These are phyloP conservation scores for Blastobotrys illinoisensis DNA, from an alignment of 1,139 yeast genomes.

Conservation along the genomic window DNA sequence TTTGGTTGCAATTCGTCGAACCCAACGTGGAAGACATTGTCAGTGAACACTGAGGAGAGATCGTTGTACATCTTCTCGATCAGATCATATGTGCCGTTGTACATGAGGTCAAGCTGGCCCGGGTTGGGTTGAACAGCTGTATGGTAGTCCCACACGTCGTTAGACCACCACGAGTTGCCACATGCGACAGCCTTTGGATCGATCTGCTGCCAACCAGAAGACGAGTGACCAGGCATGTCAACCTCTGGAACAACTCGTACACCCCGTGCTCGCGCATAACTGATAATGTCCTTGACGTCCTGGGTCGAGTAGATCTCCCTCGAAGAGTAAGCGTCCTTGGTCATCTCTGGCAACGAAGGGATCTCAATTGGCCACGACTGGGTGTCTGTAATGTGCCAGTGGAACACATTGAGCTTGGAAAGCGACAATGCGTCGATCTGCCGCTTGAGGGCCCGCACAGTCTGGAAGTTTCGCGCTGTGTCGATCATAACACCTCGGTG, in stretches of 20 bases:
- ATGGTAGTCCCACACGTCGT: conserved; percentile 21
- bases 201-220: conserved; percentile 41
- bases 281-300: conserved; percentile 35
- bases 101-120: conserved; percentile 38
- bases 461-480: conserved; percentile 40
- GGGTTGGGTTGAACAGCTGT: conserved; percentile 40
- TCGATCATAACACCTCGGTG: conserved; percentile 46
- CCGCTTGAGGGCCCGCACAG: conserved; percentile 32
- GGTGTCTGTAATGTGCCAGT: conserved; percentile 44
- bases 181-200: conserved; percentile 38
- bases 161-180: conserved; percentile 28
- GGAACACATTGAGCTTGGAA: conserved; percentile 41
- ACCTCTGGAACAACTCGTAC: conserved; percentile 45
- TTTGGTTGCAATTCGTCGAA: conserved; percentile 39
- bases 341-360: conserved; percentile 39
- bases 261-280: conserved; percentile 39
- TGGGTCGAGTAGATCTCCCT: conserved; percentile 34
- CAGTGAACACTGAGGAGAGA: conserved; percentile 35
- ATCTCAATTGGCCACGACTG: conserved; percentile 45
- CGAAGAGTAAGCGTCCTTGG: conserved; percentile 39
- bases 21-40: conserved; percentile 44
- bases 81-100: conserved; percentile 37
- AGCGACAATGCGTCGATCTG: conserved; percentile 43
- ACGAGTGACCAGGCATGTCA: conserved; percentile 47
- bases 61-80: conserved; percentile 38